These are phyloP conservation scores for Ajuga chamaepitys DNA, from an alignment of 257 asterid genomes.

Conservation along the genomic window DNA sequence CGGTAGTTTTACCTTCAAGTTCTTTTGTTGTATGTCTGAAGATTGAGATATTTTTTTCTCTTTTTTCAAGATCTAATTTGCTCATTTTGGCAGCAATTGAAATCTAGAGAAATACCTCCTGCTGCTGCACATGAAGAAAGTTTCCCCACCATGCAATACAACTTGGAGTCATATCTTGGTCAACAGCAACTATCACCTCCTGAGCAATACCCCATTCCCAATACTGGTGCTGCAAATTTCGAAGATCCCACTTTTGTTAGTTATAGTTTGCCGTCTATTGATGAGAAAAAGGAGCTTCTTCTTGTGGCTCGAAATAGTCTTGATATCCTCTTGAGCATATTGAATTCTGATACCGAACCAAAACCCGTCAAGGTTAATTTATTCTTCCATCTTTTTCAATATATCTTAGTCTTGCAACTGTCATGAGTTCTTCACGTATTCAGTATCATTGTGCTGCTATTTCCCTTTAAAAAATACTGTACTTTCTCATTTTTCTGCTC, in stretches of 20 bases:
- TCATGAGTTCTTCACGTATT: background rate
- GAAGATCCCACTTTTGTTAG: conserved; percentile 27
- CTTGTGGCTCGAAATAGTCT: conserved; percentile 67
- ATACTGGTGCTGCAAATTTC: conserved; percentile 29
- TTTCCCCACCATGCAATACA: conserved; percentile 25
- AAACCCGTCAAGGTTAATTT: conserved; percentile 55
- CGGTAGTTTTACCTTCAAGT: background rate
- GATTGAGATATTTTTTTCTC: background rate
- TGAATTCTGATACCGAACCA: conserved; percentile 61
- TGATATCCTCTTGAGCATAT: conserved; percentile 75
- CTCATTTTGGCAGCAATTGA: conserved; percentile 47
- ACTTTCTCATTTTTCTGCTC: background rate
- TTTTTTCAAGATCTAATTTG: conserved; percentile 9
- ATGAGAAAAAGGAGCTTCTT: conserved; percentile 68
- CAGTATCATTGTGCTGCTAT: background rate
- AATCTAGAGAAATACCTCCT: conserved; percentile 42
- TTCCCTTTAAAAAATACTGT: background rate
- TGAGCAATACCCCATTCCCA: conserved; percentile 56
- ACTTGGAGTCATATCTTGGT: conserved; percentile 55
- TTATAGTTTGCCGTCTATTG: conserved; percentile 44
- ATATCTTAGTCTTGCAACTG: background rate
- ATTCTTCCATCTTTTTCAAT: background rate
- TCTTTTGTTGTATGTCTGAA: background rate
- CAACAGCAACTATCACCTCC: conserved; percentile 48
- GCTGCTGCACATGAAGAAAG: conserved; percentile 30